phyloP scores from a whole-genome alignment of 2,329 filamentous ascomycete species.

The Cladophialophora exuberans region DNA sequence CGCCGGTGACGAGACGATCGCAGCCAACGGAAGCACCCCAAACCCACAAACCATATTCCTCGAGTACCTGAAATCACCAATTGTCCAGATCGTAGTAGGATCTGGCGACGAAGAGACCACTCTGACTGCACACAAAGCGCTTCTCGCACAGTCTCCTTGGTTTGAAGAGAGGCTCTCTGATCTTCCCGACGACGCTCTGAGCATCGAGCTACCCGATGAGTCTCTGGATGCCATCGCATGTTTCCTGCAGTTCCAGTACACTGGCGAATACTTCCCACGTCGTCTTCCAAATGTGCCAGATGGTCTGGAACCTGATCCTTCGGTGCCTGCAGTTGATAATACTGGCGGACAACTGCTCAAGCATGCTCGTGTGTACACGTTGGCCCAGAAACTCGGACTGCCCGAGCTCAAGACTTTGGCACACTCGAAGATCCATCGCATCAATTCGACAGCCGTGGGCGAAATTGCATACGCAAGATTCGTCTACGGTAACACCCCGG shows the following conservation, averaged over 20 bases:
- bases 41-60: constrained; percentile 34
- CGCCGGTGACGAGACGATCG: constrained; percentile 23
- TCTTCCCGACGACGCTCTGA: constrained; percentile 15
- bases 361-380: constrained; percentile 86
- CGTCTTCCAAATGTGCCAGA: constrained; percentile 63
- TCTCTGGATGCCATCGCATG: constrained; percentile 75
- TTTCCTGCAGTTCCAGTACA: constrained; percentile 84
- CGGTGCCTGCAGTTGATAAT: constrained; percentile 69
- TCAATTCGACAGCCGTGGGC: constrained; percentile 82
- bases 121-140: constrained; percentile 77
- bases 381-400: constrained; percentile 77
- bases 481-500: constrained; percentile 76
- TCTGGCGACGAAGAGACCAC: constrained; percentile 61
- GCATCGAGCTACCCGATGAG: constrained; percentile 68
- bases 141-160: constrained; percentile 74
- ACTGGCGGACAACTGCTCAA: constrained; percentile 82
- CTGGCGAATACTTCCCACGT: constrained; percentile 80
- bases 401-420: constrained; percentile 72
- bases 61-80: constrained; percentile 68
- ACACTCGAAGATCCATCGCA: constrained; percentile 88
- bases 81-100: constrained; percentile 70
- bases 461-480: constrained; percentile 92
- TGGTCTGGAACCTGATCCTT: constrained; percentile 69
- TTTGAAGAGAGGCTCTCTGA: constrained; percentile 49
- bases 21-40: constrained; percentile 29